phyloP scores from a whole-genome alignment of 164 flowering plant species.

The Annona squamosa region DNA sequence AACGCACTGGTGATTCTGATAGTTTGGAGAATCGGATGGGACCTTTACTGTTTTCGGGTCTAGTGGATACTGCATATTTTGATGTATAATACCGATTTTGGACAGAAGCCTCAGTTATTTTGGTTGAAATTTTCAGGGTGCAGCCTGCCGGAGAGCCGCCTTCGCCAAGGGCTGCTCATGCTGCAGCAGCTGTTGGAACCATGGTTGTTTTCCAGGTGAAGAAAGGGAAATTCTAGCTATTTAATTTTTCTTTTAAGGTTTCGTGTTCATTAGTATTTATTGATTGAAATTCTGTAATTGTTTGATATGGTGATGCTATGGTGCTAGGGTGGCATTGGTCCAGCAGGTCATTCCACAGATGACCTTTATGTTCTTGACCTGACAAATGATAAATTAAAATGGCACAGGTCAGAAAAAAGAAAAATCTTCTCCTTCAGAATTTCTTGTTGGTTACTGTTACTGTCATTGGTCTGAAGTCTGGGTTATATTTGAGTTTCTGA shows the following conservation, averaged over 20 bases:
- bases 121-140: slow-evolving; percentile 37
- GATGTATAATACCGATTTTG: background rate
- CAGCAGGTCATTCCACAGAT: slow-evolving; percentile 98
- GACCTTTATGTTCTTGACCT: slow-evolving; percentile 91
- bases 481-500: background rate
- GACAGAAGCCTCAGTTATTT: background rate
- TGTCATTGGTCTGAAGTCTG: background rate
- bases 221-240: background rate
- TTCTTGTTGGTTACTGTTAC: background rate
- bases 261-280: background rate
- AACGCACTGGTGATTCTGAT: background rate
- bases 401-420: slow-evolving; percentile 67
- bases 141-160: slow-evolving; percentile 94
- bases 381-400: slow-evolving; percentile 84
- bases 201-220: slow-evolving; percentile 99
- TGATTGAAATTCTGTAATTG: background rate
- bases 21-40: background rate
- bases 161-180: slow-evolving; percentile 96
- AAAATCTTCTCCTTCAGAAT: background rate
- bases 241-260: background rate
- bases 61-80: background rate
- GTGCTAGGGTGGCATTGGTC: slow-evolving; percentile 96
- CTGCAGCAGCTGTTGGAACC: slow-evolving; percentile 92
- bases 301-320: slow-evolving; percentile 11
- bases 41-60: background rate